phyloP scores from a whole-genome alignment of 805 yeast genomes.

The Hanseniaspora pseudoguilliermondii region DNA sequence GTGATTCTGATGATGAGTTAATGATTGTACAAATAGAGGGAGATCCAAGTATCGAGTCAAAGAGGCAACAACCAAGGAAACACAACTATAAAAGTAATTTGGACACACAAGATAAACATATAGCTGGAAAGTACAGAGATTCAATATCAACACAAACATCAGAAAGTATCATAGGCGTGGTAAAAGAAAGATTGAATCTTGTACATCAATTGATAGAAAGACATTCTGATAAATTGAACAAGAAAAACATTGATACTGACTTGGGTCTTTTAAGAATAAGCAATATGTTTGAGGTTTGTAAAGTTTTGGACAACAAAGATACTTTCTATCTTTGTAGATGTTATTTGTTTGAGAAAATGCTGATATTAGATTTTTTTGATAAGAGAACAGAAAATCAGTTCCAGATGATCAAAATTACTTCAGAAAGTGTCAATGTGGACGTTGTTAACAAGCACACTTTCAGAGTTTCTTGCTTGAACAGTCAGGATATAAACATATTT shows the following conservation, averaged over 20 bases:
- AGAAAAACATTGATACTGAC: slow-evolving; percentile 23
- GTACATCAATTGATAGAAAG: slow-evolving; percentile 19
- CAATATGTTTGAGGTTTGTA: slow-evolving; percentile 26
- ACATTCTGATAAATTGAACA: slow-evolving; percentile 17
- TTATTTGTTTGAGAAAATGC: slow-evolving; percentile 25
- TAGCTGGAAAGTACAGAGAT: not conserved
- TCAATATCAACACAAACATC: not conserved
- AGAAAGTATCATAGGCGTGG: slow-evolving; percentile 15
- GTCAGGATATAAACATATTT: slow-evolving; percentile 16
- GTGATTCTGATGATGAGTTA: slow-evolving; percentile 4
- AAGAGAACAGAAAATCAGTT: not conserved
- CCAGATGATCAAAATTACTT: slow-evolving; percentile 9
- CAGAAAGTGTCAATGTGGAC: slow-evolving; percentile 19
- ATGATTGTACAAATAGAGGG: slow-evolving; percentile 8
- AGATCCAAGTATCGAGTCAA: not conserved
- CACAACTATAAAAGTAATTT: not conserved
- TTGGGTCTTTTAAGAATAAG: slow-evolving; percentile 29
- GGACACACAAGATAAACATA: not conserved
- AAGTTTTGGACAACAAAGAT: slow-evolving; percentile 2
- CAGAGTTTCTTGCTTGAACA: slow-evolving; percentile 17
- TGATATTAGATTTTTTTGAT: slow-evolving; percentile 1
- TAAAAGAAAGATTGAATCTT: slow-evolving; percentile 21
- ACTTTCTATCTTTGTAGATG: slow-evolving; percentile 23
- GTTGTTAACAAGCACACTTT: slow-evolving; percentile 16
- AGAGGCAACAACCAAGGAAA: not conserved